Percentiles rank a stretch among this genome's conserved stretches.
Conservation (phyloP, 108 stramenopile species). For the Cyclostephanos invisitatus region DNA sequence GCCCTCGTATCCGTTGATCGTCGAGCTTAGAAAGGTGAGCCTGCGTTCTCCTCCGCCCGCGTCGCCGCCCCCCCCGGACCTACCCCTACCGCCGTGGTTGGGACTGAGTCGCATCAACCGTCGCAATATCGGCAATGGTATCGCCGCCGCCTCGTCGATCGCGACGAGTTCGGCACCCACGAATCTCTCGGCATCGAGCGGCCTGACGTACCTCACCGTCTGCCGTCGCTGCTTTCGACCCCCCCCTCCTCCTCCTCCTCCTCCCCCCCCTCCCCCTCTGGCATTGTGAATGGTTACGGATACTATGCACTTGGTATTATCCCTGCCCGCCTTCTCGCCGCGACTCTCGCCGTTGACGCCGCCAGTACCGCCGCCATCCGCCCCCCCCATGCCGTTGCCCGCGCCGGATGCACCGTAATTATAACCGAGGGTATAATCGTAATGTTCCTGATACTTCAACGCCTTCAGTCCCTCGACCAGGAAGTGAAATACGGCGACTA, state of each 20-base stretch:
- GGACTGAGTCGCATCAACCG: constrained; percentile 70
- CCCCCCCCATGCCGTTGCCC: neutral
- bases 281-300: constrained; percentile 79
- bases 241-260: constrained; percentile 1
- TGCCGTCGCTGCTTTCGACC: constrained; percentile 81
- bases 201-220: constrained; percentile 89
- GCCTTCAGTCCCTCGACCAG: constrained; percentile 91
- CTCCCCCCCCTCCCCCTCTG: neutral
- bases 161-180: constrained; percentile 95
- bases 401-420: constrained; percentile 58
- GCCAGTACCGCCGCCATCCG: neutral
- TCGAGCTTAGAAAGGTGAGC: constrained; percentile 94
- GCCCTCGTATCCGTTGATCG: constrained; percentile 99
- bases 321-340: constrained; percentile 67
- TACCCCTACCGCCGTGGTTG: constrained; percentile 38
- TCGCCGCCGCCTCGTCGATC: constrained; percentile 99
- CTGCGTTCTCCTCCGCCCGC: constrained; percentile 61
- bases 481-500: constrained; percentile 97
- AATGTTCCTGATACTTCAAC: constrained; percentile 95
- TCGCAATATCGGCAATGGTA: constrained; percentile 95
- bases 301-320: constrained; percentile 84
- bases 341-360: neutral
- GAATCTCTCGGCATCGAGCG: constrained; percentile 88
- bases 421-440: constrained; percentile 91
- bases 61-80: constrained; percentile 26